Percentiles rank a stretch among this genome's conserved stretches.
Conservation (phyloP, 2,329 filamentous ascomycete species). For the Sarocladium kiliense region DNA sequence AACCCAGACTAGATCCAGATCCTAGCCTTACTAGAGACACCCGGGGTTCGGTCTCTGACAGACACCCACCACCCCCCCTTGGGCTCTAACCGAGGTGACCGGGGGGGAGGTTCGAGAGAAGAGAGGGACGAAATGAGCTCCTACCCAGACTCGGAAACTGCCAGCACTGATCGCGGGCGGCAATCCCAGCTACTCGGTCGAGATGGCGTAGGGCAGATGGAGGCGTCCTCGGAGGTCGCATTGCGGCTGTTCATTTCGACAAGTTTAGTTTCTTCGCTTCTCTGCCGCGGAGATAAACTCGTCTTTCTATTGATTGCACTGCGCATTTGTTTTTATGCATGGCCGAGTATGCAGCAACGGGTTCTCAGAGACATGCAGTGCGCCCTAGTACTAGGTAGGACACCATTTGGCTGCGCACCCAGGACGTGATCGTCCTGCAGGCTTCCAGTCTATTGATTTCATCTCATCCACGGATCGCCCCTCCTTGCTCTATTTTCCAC, state of each 20-base stretch:
- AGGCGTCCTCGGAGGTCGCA: no score
- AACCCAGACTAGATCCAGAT: background rate
- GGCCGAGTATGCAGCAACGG: background rate
- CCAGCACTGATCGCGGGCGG: background rate
- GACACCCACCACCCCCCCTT: background rate
- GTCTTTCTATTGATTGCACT: no score
- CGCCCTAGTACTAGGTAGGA: background rate
- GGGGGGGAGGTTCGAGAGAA: background rate
- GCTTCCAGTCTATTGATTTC: background rate
- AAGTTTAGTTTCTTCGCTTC: no score
- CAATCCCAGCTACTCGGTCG: background rate
- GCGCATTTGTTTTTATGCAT: no score
- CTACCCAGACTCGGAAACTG: background rate
- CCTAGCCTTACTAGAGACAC: background rate
- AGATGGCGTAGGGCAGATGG: background rate
- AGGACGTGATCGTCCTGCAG: background rate
- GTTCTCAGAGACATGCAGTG: slow-evolving; percentile 1
- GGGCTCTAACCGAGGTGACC: slow-evolving; percentile 5
- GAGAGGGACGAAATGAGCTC: background rate
- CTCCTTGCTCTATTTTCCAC: background rate
- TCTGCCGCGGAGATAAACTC: no score
- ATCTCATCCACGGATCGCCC: background rate
- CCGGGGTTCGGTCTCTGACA: background rate
- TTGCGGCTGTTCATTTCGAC: no score
- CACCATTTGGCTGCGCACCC: background rate